Base-by-base conservation (phyloP, 1,139 yeast genomes). In the Arxiozyma heterogenica region DNA sequence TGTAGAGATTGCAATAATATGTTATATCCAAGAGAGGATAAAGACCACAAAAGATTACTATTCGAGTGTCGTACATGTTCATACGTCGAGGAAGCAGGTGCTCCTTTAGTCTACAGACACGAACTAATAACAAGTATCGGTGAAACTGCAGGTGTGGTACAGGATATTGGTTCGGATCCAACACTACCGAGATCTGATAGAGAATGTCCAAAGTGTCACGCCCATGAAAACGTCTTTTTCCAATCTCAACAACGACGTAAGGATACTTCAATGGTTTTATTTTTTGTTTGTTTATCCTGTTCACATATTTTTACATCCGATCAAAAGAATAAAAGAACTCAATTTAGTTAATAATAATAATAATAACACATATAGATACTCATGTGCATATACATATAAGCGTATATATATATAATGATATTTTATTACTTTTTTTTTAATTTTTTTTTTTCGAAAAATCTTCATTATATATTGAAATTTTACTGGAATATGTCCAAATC, bases 1-100 rank as follows among this genome's bases (percentile, higher is more conserved):
- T 90, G 97, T 71, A 85, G 93, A 61, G 95, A 88, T 68, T 90
- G 94, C 80, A 94, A 94, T 78, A 94, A 94, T 69, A 91, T 93
- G 98, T 80, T 93, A 73, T 94, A 93, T 70, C 98, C 99, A n/a
- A 83, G 88, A 63, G 98, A 94, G 74, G 98, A 94, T 70, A 87
- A 86, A 67, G 76, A 75, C 52, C 73, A 75, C 60, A 76, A 74
- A 62, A 75, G 95, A 61, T 78, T 93, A 57, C 76, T 93, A 55
- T 93, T 88, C 69, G 93, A 95, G 54, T 93, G 99, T 73, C 83
- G 99, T 64, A 93, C 93, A 69, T 93, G 99, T 70, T 83, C 89
- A 51, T 93, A 93, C 70, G 88, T 95, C 2, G 98, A 93, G 70
- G 80, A 86, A 58, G 97, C 98, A 0, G 94, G 85, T 55, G 82